phyloP scores from a whole-genome alignment of 116 monocot genomes.

The Posidonia oceanica region DNA sequence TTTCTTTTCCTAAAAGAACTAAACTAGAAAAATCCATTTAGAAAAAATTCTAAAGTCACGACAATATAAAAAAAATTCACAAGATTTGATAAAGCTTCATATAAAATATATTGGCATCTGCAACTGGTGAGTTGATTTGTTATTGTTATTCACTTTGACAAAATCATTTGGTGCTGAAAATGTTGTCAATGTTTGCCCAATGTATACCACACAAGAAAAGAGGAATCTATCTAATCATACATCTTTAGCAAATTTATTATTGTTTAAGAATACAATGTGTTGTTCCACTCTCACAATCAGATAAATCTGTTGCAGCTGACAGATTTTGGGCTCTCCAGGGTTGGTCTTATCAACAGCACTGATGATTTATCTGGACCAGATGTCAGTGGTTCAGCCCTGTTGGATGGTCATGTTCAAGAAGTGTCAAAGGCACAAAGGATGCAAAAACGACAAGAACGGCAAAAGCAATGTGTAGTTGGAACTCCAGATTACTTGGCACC shows the following conservation, averaged over 20 bases:
- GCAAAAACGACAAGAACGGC: conserved; percentile 69
- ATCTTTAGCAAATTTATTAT: neutral
- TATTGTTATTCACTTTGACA: no score
- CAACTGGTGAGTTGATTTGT: no score
- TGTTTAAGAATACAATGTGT: neutral
- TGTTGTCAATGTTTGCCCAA: no score
- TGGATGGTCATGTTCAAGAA: conserved; percentile 30
- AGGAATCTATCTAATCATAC: neutral
- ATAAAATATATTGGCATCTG: no score
- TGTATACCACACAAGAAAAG: no score
- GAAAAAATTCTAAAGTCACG: no score
- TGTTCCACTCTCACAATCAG: neutral
- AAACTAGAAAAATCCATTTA: no score
- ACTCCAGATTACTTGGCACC: conserved; percentile 99
- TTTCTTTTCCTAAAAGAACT: no score
- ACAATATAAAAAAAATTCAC: no score
- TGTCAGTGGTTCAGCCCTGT: conserved; percentile 42
- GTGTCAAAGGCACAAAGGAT: conserved; percentile 26
- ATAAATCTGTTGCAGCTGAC: conserved; percentile 52
- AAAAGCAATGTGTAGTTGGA: conserved; percentile 83
- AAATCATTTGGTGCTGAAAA: no score
- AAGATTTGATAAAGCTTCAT: no score
- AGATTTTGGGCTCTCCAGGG: conserved; percentile 98
- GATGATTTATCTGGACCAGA: conserved; percentile 98
- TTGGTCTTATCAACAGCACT: conserved; percentile 96